Conservation (phyloP, 2,329 filamentous ascomycete genomes). For the Neofusicoccum sp. region DNA sequence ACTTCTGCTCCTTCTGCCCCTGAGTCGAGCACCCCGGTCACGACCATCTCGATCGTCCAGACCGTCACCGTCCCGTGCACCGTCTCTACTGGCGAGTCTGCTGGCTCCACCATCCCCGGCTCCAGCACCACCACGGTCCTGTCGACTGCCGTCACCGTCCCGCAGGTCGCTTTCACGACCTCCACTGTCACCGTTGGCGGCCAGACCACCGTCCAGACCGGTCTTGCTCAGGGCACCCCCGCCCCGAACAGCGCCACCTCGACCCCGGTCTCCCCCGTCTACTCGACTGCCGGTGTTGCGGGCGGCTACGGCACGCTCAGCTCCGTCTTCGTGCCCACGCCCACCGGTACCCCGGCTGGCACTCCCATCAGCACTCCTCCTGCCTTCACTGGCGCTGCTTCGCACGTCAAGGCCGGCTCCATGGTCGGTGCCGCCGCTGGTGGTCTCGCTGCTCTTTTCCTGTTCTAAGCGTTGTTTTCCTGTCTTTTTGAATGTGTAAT, state of each 20-base stretch:
- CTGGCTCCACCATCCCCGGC: constrained; percentile 32
- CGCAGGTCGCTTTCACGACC: constrained; percentile 49
- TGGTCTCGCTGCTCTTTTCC: constrained; percentile 17
- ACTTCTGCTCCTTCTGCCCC: constrained; percentile 8
- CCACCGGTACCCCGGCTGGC: constrained; percentile 29
- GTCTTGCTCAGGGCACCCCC: constrained; percentile 38
- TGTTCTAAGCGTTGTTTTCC: constrained; percentile 11
- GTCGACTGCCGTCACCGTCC: constrained; percentile 48
- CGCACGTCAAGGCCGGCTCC: constrained; percentile 25
- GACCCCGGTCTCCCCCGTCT: constrained; percentile 5
- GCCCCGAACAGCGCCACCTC: constrained; percentile 32
- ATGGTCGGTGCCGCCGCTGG: constrained; percentile 12
- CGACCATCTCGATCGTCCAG: constrained; percentile 46
- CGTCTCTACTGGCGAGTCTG: constrained; percentile 36
- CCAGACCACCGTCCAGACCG: constrained; percentile 35
- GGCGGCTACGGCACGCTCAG: constrained; percentile 28
- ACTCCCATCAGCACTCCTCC: constrained; percentile 27
- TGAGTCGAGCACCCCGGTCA: constrained; percentile 29
- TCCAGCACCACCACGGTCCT: constrained; percentile 35
- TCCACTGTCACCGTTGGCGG: constrained; percentile 34
- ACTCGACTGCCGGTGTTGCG: neutral
- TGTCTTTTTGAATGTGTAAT: constrained; percentile 17
- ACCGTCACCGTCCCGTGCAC: constrained; percentile 39
- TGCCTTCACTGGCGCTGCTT: constrained; percentile 37
- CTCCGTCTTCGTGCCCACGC: constrained; percentile 26